A percentile compares a stretch with the other conserved stretches of the same genome.
phyloP scores from a whole-genome alignment of 225 moss, liverwort and hornwort species.

The Pseudisothecium myosuroides region DNA sequence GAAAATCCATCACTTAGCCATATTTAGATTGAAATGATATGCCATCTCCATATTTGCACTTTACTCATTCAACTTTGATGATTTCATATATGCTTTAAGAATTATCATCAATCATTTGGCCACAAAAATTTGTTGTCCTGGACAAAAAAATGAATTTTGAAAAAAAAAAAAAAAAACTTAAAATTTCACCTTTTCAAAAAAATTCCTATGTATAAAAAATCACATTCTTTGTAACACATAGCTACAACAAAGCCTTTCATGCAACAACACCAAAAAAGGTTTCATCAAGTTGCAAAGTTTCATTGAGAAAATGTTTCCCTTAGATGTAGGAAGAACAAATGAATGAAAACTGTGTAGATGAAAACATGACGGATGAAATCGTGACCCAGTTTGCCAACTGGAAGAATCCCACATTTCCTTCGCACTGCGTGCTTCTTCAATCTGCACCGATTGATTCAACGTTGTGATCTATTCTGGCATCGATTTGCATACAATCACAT shows the following conservation, averaged over 20 bases:
- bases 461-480: background rate
- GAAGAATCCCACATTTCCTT: background rate
- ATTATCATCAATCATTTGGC: background rate
- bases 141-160: background rate
- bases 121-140: background rate
- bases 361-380: background rate
- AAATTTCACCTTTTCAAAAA: background rate
- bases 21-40: background rate
- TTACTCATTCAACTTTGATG: background rate
- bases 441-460: background rate
- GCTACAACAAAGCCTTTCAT: background rate
- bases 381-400: background rate
- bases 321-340: background rate
- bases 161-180: background rate
- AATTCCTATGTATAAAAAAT: fast-evolving
- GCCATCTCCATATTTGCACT: background rate
- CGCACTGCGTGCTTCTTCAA: background rate
- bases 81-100: background rate
- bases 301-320: background rate
- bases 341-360: background rate
- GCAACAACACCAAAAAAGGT: background rate
- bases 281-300: background rate
- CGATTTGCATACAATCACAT: too few relatives aligned
- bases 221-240: background rate
- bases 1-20: background rate